phyloP scores from a whole-genome alignment of 352 stramenopile genomes.

The Phytophthora brassicae region DNA sequence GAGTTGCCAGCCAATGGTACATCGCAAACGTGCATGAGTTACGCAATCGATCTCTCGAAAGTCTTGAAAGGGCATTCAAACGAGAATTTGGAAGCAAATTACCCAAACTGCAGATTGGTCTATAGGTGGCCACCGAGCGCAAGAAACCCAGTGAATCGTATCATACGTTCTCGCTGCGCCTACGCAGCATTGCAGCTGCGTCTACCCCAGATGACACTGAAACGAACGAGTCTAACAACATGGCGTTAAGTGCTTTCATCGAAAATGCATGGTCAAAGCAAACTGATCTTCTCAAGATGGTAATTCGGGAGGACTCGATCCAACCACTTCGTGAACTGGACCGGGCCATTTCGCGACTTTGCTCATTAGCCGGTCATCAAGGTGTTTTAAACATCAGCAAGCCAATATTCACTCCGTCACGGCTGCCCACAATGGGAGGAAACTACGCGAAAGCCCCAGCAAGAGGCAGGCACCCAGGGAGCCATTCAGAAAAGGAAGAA shows the following conservation, averaged over 20 bases:
- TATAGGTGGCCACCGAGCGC: not conserved
- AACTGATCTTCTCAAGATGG: not conserved
- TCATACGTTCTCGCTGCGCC: not conserved
- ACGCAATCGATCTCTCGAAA: not conserved
- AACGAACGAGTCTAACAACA: not conserved
- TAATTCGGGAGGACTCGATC: not conserved
- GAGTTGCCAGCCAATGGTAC: not conserved
- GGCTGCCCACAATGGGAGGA: not conserved
- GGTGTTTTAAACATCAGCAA: not conserved
- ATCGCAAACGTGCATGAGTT: not conserved
- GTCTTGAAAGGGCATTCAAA: not conserved
- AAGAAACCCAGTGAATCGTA: conserved; percentile 1
- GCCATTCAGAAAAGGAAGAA: not conserved
- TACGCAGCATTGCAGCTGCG: not conserved
- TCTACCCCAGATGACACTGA: not conserved
- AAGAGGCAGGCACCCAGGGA: not conserved
- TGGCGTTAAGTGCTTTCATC: not conserved
- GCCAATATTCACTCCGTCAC: not conserved
- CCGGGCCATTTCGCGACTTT: not conserved
- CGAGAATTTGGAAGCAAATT: not conserved
- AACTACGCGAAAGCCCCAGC: not conserved
- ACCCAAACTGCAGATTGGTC: not conserved
- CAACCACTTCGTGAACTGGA: not conserved
- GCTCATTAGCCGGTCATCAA: not conserved
- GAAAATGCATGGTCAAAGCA: not conserved